Evolutionary conservation across 2,329 filamentous ascomycete genomes (phyloP), one percentile per base, ranked within the genome.

Genomic region (Leptographium procerum): DNA sequence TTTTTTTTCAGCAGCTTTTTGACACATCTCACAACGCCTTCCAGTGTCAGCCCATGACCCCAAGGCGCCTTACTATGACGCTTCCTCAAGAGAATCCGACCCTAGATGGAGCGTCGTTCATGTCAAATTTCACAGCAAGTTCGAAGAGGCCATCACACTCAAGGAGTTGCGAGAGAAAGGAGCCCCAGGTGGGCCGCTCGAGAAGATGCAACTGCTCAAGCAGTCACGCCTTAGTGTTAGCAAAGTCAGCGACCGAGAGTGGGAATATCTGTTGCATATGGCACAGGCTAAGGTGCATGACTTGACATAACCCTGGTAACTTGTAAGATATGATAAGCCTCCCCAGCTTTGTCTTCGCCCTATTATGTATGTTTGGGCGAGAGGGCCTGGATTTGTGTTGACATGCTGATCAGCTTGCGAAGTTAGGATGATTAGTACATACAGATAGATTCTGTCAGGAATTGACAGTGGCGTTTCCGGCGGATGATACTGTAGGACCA

Each of bases 21-120:
- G n/a, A n/a, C n/a, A n/a, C n/a, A n/a, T n/a, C n/a, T 66, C 34
- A 14, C 48, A 52, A 10, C 33, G 52, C 43, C 52, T 43, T 26
- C 5, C 57, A 85, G 85, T 86, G 66, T 81, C 84, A 28, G 88
- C 88, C 3, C 88, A 88, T 60, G 83, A 94, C 64, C 75, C 82
- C 19, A 76, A 80, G 52, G 82, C 86, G 58, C 86, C 90, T 0
- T 96, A 96, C 72, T 95, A 91, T 69, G 94, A 97, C 67, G 73
- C 85, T 1, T 87, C 87, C 57, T 89, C 88, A 1, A 84, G 81
- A 63, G 76, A 81, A 57, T 77, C 82, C 2, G 81, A 85, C 55
- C 87, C 87, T 0, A 89, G 85, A 66, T 99, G 94, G 94, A 89
- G 85, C 57, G 81, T 94, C 22, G 94, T 97, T 1, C 88, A 95